phyloP scores from a whole-genome alignment of 164 flowering plant species.

The Nelumbo lutea region DNA sequence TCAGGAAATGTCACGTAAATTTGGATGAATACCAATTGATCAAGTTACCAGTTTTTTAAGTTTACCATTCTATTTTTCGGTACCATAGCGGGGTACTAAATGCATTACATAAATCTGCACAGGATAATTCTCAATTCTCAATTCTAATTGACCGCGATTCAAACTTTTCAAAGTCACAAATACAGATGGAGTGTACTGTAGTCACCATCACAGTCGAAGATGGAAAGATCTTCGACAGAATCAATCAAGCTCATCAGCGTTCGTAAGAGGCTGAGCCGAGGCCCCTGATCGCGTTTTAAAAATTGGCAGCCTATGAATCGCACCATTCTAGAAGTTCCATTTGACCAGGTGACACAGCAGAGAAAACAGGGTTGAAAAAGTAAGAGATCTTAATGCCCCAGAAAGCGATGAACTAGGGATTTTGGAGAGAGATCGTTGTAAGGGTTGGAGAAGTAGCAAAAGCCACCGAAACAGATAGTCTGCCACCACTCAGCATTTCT shows the following conservation, averaged over 20 bases:
- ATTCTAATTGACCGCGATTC: not conserved
- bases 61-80: too few species aligned
- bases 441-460: not conserved
- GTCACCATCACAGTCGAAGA: conserved; percentile 96
- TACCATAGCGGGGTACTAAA: too few species aligned
- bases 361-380: not conserved
- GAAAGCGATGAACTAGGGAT: not conserved
- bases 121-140: too few species aligned
- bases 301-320: conserved; percentile 7
- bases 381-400: not conserved
- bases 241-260: conserved; percentile 81
- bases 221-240: conserved; percentile 95
- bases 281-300: conserved; percentile 37
- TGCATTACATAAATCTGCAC: too few species aligned
- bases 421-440: not conserved
- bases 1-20: too few species aligned
- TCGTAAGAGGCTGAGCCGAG: conserved; percentile 62
- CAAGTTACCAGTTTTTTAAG: too few species aligned
- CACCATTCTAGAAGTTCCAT: conserved; percentile 34
- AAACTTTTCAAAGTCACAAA: not conserved
- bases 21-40: too few species aligned
- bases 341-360: too few species aligned
- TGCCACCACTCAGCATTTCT: not conserved
- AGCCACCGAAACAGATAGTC: not conserved
- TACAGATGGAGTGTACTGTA: not conserved